These are phyloP conservation scores for Asterophora parasitica DNA, from an alignment of 768 basidiomycete species.

Conservation along the genomic window DNA sequence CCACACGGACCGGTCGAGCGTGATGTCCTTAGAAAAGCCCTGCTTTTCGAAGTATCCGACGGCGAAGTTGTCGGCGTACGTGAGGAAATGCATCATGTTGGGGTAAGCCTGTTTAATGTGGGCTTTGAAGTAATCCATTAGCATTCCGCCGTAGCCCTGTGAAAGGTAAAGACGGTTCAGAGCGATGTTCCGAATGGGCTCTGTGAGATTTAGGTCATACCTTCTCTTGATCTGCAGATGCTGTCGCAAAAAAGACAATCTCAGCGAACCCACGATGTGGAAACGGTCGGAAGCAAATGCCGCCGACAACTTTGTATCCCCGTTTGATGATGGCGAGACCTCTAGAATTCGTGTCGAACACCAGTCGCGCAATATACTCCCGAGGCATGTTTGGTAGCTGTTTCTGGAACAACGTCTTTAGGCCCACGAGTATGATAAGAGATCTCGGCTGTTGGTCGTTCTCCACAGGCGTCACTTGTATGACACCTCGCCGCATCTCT, in stretches of 20 bases:
- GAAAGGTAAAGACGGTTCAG: neutral
- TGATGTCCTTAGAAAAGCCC: conserved; percentile 97
- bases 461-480: conserved; percentile 77
- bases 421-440: conserved; percentile 82
- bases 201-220: conserved; percentile 35
- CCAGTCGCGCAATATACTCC: conserved; percentile 95
- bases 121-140: conserved; percentile 98
- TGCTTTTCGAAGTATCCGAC: conserved; percentile 99
- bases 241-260: conserved; percentile 98
- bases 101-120: conserved; percentile 83
- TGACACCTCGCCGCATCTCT: conserved; percentile 80
- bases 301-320: conserved; percentile 94
- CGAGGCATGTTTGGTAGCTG: conserved; percentile 99
- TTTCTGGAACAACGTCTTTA: conserved; percentile 95
- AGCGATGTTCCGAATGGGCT: neutral
- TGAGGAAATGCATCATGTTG: conserved; percentile 89
- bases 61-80: conserved; percentile 98
- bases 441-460: conserved; percentile 77
- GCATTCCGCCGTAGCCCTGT: conserved; percentile 94
- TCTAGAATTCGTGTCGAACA: conserved; percentile 90
- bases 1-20: conserved; percentile 87
- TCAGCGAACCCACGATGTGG: conserved; percentile 93
- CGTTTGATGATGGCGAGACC: conserved; percentile 91
- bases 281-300: conserved; percentile 96
- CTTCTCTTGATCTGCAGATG: conserved; percentile 96